Base-by-base conservation (phyloP, 2,329 filamentous ascomycete genomes). In the Fusarium nisikadoi region DNA sequence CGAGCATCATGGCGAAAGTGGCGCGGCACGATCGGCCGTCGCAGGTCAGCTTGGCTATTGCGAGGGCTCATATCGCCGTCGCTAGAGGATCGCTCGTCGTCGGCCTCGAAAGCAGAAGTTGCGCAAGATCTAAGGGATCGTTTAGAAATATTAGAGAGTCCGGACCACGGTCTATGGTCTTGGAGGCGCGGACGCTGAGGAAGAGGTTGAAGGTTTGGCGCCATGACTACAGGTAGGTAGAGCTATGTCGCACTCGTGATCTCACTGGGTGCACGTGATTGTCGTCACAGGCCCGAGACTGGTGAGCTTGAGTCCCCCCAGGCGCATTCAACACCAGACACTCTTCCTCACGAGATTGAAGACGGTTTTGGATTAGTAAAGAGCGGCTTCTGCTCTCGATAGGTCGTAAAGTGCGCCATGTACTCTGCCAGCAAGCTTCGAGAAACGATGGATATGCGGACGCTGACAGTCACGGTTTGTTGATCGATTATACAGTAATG, bases 1-100 rank as follows among this genome's bases (percentile, higher is more conserved):
- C 95, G 88, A 29, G 91, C 93, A 81, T 99, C 96, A 80, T 98
- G 94, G 69, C 93, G 94, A 5, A 87, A 86, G 80, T 97, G 97
- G 63, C 89, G 86, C 60, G 89, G 81, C 68, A 74, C 73, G 70
- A 74, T 72, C 62, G 79, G 74, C 54, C 70, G 80, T 70, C 79
- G 76, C 74, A 79, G 75, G 66, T 79, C 83, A 72, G 79, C 76
- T 71, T 83, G 80, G 75, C 79, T 79, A 70, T 79, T 80, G 67
- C 70, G 76, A 72, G 83, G 77, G 78, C 76, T 81, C 75, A 81
- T 81, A 42, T 76, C 75, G 57, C 74, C 75, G 72, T 79, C 77
- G 58, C 80, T 83, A 45, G 82, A 84, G 36, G 90, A 92, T 65
- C 85, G 86, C 79, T 92, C 91, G 87, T 93, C 90, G 84, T 92